A percentile compares a stretch with the other conserved stretches of the same genome.
These are phyloP conservation scores for Mycena chlorophos DNA, from an alignment of 768 basidiomycete genomes.

Conservation along the genomic window DNA sequence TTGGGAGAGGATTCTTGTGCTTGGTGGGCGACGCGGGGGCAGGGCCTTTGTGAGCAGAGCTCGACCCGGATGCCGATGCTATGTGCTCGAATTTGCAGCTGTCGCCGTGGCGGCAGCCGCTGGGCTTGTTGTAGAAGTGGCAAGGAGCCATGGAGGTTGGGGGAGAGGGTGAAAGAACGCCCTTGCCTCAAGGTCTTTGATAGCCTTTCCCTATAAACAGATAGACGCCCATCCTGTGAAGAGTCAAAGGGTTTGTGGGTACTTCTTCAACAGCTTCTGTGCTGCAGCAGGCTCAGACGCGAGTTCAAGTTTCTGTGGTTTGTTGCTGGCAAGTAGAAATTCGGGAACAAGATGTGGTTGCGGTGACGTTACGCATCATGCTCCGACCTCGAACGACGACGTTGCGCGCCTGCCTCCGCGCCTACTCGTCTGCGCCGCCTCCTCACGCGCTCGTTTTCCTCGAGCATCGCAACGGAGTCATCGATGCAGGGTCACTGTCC, in stretches of 20 bases:
- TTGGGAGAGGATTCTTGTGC: neutral
- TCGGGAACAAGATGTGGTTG: neutral
- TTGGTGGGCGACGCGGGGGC: neutral
- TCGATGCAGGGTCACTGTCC: slow-evolving; percentile 84
- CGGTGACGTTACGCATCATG: neutral
- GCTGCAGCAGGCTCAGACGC: too few species aligned
- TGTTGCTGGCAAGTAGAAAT: neutral
- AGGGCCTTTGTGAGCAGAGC: neutral
- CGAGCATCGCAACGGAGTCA: slow-evolving; percentile 79
- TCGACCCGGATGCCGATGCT: neutral
- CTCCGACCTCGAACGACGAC: slow-evolving; percentile 17
- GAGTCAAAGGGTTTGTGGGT: neutral
- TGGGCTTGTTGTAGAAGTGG: slow-evolving; percentile 39
- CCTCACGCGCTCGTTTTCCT: slow-evolving; percentile 86
- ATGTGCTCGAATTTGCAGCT: slow-evolving; percentile 35
- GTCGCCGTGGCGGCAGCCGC: slow-evolving; percentile 48
- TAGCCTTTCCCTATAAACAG: slow-evolving; percentile 12
- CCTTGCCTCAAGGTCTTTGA: slow-evolving; percentile 9
- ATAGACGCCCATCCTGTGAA: neutral
- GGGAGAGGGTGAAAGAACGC: slow-evolving; percentile 1
- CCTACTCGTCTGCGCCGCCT: slow-evolving; percentile 60
- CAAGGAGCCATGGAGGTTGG: slow-evolving; percentile 35
- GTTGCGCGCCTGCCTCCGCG: slow-evolving; percentile 33
- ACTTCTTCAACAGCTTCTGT: too few species aligned
- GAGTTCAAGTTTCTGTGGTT: too few species aligned